Conservation (phyloP, 352 stramenopile species). For the Pythium phragmitis region DNA sequence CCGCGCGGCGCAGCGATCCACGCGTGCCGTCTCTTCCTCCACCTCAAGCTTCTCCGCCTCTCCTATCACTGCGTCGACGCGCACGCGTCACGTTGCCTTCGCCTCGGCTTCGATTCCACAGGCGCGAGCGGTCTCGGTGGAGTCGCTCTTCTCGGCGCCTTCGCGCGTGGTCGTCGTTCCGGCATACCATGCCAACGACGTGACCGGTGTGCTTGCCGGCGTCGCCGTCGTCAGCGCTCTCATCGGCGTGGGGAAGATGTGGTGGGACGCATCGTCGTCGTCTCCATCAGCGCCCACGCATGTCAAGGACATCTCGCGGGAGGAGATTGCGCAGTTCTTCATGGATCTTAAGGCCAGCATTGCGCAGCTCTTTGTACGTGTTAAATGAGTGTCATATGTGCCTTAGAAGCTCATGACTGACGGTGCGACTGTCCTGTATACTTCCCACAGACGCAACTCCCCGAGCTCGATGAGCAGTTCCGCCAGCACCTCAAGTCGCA, state of each 20-base stretch:
- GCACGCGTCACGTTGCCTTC: not conserved
- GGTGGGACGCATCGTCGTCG: conserved; percentile 73
- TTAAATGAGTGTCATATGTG: no score
- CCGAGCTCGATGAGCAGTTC: conserved; percentile 61
- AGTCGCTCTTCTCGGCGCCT: conserved; percentile 23
- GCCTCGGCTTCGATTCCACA: conserved; percentile 3
- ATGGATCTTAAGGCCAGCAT: conserved; percentile 63
- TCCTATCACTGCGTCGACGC: not conserved
- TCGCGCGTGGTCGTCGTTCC: conserved; percentile 16
- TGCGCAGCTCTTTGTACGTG: conserved; percentile 64
- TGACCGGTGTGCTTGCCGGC: conserved; percentile 62
- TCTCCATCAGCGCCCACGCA: conserved; percentile 7
- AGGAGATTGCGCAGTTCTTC: conserved; percentile 71
- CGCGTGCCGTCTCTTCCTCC: conserved; percentile 7
- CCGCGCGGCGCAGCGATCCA: conserved; percentile 31
- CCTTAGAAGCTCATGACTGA: not conserved
- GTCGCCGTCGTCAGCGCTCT: conserved; percentile 69
- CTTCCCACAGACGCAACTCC: conserved; percentile 48
- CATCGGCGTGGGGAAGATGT: conserved; percentile 82
- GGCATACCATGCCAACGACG: conserved; percentile 44
- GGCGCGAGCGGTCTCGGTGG: conserved; percentile 8
- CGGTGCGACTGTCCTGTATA: not conserved
- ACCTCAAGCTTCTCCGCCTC: not conserved
- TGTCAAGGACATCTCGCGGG: conserved; percentile 59
- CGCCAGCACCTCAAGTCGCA: conserved; percentile 68